Conservation (phyloP, 768 basidiomycete genomes). For the Gyrodon lividus region DNA sequence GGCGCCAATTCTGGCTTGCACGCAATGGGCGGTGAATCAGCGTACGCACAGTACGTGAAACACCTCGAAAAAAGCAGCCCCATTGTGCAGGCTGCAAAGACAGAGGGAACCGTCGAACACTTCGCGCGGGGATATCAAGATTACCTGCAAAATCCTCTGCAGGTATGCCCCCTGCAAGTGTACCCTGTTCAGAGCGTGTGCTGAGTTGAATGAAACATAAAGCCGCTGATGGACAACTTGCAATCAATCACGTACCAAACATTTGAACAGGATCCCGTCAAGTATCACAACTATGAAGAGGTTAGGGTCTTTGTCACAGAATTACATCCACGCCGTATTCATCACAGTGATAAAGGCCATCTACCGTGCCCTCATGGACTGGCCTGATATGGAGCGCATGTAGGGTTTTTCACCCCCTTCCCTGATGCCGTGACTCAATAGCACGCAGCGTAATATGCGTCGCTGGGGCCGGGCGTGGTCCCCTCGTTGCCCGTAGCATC, state of each 20-base stretch:
- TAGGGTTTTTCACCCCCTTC: slow-evolving; percentile 39
- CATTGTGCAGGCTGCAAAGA: slow-evolving; percentile 58
- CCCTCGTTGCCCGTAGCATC: slow-evolving; percentile 83
- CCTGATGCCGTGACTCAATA: slow-evolving; percentile 16
- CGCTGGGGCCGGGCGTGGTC: slow-evolving; percentile 94
- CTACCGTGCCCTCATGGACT: slow-evolving; percentile 73
- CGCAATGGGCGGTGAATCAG: slow-evolving; percentile 73
- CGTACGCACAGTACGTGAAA: slow-evolving; percentile 87
- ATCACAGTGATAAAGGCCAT: slow-evolving; percentile 56
- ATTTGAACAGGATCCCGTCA: slow-evolving; percentile 97
- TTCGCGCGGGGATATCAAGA: slow-evolving; percentile 95
- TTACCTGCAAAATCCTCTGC: slow-evolving; percentile 91
- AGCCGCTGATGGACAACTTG: slow-evolving; percentile 98
- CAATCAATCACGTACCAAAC: slow-evolving; percentile 96
- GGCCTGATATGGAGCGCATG: slow-evolving; percentile 60
- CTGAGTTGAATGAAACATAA: slow-evolving; percentile 12
- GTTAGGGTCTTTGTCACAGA: slow-evolving; percentile 36
- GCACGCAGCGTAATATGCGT: slow-evolving; percentile 74
- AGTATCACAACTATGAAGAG: slow-evolving; percentile 95
- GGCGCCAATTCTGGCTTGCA: slow-evolving; percentile 67
- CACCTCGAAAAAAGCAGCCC: slow-evolving; percentile 81
- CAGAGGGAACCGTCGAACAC: slow-evolving; percentile 77
- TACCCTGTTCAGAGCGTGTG: background rate
- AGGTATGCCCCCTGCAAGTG: slow-evolving; percentile 46
- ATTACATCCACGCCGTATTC: slow-evolving; percentile 8